Evolutionary conservation across 805 yeast species (phyloP), one percentile per base, ranked within the genome.

Genomic region (Wickerhamomyces hampshirensis): DNA sequence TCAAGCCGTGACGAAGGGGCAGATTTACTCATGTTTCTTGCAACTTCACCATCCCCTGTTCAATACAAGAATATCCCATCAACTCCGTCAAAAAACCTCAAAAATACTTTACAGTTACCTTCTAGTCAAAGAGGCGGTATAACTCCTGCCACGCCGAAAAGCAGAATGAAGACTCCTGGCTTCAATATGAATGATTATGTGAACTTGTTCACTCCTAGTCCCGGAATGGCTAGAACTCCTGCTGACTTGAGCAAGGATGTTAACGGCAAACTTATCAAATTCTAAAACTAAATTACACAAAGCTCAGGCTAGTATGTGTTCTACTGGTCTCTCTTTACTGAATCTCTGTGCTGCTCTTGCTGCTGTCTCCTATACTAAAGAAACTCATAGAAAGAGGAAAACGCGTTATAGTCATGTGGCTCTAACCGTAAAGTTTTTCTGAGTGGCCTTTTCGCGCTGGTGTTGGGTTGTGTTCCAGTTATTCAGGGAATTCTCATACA

Each of bases 121-220:
- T 40, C 52, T 1, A 37, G 48, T 5, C 48, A 42, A 12, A 34
- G 41, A 18, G 31, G 38, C 4, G 46, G 46, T 6, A 23, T 39
- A 13, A 37, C 52, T 4, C 52, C 58, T 4, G 55, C 53, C 2
- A 57, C 60, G 3, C 62, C 60, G 23, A 54, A 48, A 47, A 48
- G 48, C 34, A 40, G 50, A n/a, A 33, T 46, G 30, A 59, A 60
- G 45, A 81, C 84, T 0, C 82, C 82, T 1, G 83, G 81, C 3
- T 84, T 85, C 63, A 84, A 85, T 58, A 76, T 85, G 79, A 80
- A 77, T 53, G 95, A 85, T 55, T 85, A 84, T 55, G 82, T 86
- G 26, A 82, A 85, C 53, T 69, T 83, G 44, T 80, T 80, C 54
- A 78, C 89, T 1, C 93, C 93, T 4, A 77, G 84, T 8, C 84